These are phyloP conservation scores for Aquilaria yunnanensis DNA, from an alignment of 345 rosid genomes.

Conservation along the genomic window DNA sequence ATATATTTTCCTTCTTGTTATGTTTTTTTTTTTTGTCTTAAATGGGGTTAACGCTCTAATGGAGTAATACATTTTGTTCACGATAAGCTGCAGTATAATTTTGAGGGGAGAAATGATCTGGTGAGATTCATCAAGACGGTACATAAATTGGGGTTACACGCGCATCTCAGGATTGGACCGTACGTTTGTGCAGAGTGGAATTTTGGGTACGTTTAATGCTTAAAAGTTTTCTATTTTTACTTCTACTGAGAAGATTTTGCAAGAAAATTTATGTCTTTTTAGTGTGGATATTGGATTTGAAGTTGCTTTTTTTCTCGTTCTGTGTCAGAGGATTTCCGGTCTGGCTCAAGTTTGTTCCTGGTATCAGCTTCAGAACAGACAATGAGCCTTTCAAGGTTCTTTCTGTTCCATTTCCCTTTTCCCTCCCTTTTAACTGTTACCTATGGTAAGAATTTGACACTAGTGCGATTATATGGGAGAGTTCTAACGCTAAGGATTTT, in stretches of 20 bases:
- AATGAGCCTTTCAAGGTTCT: constrained; percentile 93
- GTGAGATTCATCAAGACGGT: constrained; percentile 86
- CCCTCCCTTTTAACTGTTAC: not conserved
- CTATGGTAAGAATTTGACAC: no score
- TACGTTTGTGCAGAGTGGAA: constrained; percentile 99
- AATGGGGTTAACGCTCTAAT: not conserved
- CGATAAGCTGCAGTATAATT: constrained; percentile 49
- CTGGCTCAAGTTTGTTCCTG: constrained; percentile 95
- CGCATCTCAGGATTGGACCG: constrained; percentile 96
- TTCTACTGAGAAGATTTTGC: not conserved
- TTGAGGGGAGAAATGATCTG: constrained; percentile 72
- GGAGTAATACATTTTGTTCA: no score
- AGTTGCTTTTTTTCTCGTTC: constrained; percentile 8
- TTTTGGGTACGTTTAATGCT: constrained; percentile 59
- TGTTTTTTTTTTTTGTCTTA: not conserved
- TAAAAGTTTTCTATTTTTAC: not conserved
- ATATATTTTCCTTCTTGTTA: not conserved
- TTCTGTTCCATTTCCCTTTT: not conserved
- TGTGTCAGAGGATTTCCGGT: constrained; percentile 85
- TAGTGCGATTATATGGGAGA: no score
- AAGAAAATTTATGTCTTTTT: not conserved
- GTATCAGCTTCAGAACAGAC: constrained; percentile 95
- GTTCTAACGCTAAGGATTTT: constrained; percentile 9
- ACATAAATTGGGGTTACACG: constrained; percentile 79
- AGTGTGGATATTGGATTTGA: constrained; percentile 5